Percentiles rank a stretch among this genome's conserved stretches.
These are phyloP conservation scores for Metschnikowia shivogae DNA, from an alignment of 805 yeast genomes.

Conservation along the genomic window DNA sequence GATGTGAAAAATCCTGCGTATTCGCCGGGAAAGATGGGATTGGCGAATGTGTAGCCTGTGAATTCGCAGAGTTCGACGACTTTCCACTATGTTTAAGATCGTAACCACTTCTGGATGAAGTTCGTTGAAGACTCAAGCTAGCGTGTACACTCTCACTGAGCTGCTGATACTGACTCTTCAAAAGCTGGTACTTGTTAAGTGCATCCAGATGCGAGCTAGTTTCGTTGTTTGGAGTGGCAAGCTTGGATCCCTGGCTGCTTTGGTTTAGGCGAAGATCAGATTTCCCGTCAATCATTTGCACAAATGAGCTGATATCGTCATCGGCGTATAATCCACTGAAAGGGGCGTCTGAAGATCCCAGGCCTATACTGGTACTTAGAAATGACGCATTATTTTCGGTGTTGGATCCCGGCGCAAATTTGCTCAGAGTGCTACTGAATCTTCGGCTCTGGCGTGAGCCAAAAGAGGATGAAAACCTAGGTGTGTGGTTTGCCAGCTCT, in stretches of 20 bases:
- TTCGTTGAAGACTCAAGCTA: slow-evolving; percentile 37
- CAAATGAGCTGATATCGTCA: slow-evolving; percentile 66
- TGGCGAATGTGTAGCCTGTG: slow-evolving; percentile 13
- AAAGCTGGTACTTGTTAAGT: slow-evolving; percentile 46
- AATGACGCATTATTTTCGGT: slow-evolving; percentile 20
- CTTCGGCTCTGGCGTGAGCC: slow-evolving; percentile 61
- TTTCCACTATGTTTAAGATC: slow-evolving; percentile 7
- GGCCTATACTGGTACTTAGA: slow-evolving; percentile 35
- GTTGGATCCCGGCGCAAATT: slow-evolving; percentile 17
- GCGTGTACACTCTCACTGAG: slow-evolving; percentile 53
- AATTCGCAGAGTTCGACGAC: slow-evolving; percentile 12
- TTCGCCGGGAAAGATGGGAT: slow-evolving; percentile 19
- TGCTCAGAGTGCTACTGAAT: slow-evolving; percentile 29
- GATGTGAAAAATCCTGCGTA: slow-evolving; percentile 24
- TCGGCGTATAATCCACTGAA: slow-evolving; percentile 45
- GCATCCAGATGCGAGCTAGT: slow-evolving; percentile 39
- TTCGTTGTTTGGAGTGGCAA: slow-evolving; percentile 16
- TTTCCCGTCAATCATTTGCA: slow-evolving; percentile 63
- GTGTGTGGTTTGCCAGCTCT: slow-evolving; percentile 39
- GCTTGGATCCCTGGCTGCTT: slow-evolving; percentile 16
- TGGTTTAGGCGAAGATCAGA: slow-evolving; percentile 43
- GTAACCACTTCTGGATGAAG: slow-evolving; percentile 6
- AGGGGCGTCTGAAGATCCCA: slow-evolving; percentile 32
- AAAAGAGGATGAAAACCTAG: slow-evolving; percentile 68
- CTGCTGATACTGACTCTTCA: slow-evolving; percentile 51